Percentiles rank a stretch among this genome's conserved stretches.
These are phyloP conservation scores for Aspergillus mulundensis DNA, from an alignment of 495 filamentous ascomycete genomes.

Conservation along the genomic window DNA sequence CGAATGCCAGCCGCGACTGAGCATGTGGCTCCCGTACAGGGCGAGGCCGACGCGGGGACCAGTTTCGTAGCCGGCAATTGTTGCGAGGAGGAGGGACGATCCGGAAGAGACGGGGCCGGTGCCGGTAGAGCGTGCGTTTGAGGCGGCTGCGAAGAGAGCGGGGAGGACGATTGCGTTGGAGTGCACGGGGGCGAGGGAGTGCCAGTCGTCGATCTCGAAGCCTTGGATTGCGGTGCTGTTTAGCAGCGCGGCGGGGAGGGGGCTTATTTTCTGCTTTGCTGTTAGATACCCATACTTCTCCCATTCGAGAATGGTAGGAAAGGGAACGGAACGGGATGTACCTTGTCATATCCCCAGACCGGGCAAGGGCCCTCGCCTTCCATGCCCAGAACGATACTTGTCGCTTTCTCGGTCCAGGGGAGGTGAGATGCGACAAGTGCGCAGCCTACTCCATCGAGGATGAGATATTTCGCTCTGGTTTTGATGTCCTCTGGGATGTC, in stretches of 20 bases:
- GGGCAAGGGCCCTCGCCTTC: constrained; percentile 27
- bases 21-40: constrained; percentile 27
- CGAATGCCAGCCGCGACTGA: constrained; percentile 34
- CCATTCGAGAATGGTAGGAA: no score
- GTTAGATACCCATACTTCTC: background rate
- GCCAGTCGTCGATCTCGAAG: constrained; percentile 19
- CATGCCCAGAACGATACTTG: constrained; percentile 26
- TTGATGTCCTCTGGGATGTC: constrained; percentile 10
- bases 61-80: constrained; percentile 34
- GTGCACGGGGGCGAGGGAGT: background rate
- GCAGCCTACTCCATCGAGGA: constrained; percentile 41
- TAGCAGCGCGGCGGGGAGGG: constrained; percentile 32
- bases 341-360: constrained; percentile 29
- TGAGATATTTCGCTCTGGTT: constrained; percentile 36
- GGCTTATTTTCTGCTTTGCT: constrained; percentile 11
- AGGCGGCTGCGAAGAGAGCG: constrained; percentile 30
- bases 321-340: background rate
- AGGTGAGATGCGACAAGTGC: constrained; percentile 37
- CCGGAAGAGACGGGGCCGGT: constrained; percentile 11
- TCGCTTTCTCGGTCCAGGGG: constrained; percentile 35
- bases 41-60: constrained; percentile 33
- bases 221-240: constrained; percentile 40
- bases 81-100: constrained; percentile 5
- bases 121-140: constrained; percentile 13
- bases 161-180: constrained; percentile 24